A percentile compares a stretch with the other conserved stretches of the same genome.
Conservation (phyloP, 352 stramenopile species). For the Globisporangium middletonii region DNA sequence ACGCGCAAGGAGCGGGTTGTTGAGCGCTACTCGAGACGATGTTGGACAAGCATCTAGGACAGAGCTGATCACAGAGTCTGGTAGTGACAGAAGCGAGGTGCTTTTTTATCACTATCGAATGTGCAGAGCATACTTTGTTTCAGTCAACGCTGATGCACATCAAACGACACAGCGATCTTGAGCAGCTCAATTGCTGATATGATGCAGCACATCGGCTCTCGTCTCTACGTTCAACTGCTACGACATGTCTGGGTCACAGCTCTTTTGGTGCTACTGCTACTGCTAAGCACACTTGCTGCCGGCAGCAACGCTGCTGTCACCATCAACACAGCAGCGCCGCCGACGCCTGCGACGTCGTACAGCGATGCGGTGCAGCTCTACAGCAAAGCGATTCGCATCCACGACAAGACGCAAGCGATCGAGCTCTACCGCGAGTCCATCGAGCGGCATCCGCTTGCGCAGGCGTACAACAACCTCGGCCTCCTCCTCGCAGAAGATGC, state of each 20-base stretch:
- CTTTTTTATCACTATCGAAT: background rate
- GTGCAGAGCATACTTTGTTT: background rate
- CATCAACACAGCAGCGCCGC: background rate
- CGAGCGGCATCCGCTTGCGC: conserved; percentile 35
- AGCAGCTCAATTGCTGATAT: background rate
- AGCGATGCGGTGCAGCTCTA: conserved; percentile 25
- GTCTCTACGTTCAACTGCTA: background rate
- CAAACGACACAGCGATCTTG: background rate
- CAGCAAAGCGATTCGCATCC: conserved; percentile 9
- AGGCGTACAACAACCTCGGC: conserved; percentile 77
- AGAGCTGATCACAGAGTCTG: background rate
- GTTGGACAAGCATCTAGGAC: background rate
- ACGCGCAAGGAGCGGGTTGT: background rate
- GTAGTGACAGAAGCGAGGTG: background rate
- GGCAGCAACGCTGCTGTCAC: background rate
- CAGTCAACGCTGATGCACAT: background rate
- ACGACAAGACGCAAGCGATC: conserved; percentile 17
- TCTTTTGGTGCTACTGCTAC: background rate
- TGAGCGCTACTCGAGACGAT: background rate
- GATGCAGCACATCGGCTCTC: background rate
- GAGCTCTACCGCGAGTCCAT: conserved; percentile 46
- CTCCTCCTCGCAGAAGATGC: conserved; percentile 39
- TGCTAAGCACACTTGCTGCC: background rate
- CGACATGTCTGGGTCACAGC: background rate
- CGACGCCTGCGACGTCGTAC: background rate